Evolutionary conservation across 2,329 filamentous ascomycete species (phyloP).

Genomic region (Thelonectria rubi): DNA sequence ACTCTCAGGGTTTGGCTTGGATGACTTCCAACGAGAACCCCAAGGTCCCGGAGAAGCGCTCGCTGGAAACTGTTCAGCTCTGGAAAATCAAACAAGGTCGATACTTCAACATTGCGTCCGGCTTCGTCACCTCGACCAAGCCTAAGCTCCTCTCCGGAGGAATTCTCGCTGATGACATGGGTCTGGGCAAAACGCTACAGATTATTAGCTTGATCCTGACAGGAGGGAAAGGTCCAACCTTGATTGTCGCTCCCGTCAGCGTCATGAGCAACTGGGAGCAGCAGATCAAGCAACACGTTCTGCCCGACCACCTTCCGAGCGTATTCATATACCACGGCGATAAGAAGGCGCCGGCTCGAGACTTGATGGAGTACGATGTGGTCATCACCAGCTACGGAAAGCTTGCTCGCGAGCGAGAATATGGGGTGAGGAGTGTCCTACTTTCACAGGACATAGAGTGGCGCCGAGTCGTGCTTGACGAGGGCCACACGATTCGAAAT

Average conservation of each 20-base stretch:
- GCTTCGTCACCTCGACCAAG: slow-evolving; percentile 65
- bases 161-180: slow-evolving; percentile 91
- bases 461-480: slow-evolving; percentile 83
- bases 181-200: slow-evolving; percentile 87
- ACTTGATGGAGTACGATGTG: slow-evolving; percentile 74
- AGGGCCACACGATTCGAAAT: slow-evolving; percentile 85
- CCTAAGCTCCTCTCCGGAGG: slow-evolving; percentile 80
- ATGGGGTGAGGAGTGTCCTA: slow-evolving; percentile 52
- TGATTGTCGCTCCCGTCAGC: slow-evolving; percentile 83
- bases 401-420: slow-evolving; percentile 70
- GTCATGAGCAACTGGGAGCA: slow-evolving; percentile 93
- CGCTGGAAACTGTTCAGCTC: slow-evolving; percentile 73
- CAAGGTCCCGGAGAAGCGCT: slow-evolving; percentile 65
- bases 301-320: slow-evolving; percentile 67
- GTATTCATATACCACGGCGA: slow-evolving; percentile 79
- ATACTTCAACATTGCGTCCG: slow-evolving; percentile 70
- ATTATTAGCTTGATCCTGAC: slow-evolving; percentile 80
- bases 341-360: slow-evolving; percentile 63
- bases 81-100: slow-evolving; percentile 67
- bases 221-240: slow-evolving; percentile 67
- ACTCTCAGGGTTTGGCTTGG: slow-evolving; percentile 77
- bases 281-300: slow-evolving; percentile 79
- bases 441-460: slow-evolving; percentile 63
- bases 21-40: slow-evolving; percentile 80
- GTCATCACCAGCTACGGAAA: slow-evolving; percentile 88